Base-by-base conservation (phyloP, 176 grass and related monocot species). In the Typha latifolia region DNA sequence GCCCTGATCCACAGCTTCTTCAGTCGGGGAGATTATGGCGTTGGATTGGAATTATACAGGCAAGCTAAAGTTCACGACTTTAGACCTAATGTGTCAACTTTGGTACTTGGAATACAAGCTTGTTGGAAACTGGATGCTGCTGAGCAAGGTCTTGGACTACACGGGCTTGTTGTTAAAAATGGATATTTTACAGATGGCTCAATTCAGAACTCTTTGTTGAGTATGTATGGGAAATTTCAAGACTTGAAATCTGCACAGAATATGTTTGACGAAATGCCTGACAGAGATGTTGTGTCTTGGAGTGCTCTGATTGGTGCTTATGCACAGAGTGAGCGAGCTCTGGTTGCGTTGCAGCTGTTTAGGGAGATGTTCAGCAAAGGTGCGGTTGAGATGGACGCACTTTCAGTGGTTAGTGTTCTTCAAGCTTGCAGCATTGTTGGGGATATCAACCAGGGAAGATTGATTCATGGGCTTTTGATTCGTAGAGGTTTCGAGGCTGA, bases 221-320 rank as follows among this genome's bases (percentile, higher is more conserved):
- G 21, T 3, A 67, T 82, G 73, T 77, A 82, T 49, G 67, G 67
- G 20, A 77, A 72, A 23, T 66, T 47, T 49, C 31, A 50, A 32
- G 62, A 68, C 8, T 32, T 67, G 49, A 49, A 26, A 12, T 52
- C 61, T 49, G 73, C 80, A 11, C 49, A 21, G 43, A 47, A 70
- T 49, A 48, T 77, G 52, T 82, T 82, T 23, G 62, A 82, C 43
- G 80, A 70, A 76, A 72, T 67, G 8, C 7, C 1, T 16, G 61
- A 67, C 13, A 82, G 34, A 59, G 72, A 82, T 82, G 72, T 77
- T 9, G 53, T 82, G 8, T 72, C 80, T 61, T 82, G 80, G 80
- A 82, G 72, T 23, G 51, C 80, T 5, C 47, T 82, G 62, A 72
- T 82, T 8, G 51, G 73, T 29, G 66, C 57, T 21, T 82, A 65